Evolutionary conservation across 2,329 filamentous ascomycete species (phyloP).

Genomic region (Lachnellula hyalina): DNA sequence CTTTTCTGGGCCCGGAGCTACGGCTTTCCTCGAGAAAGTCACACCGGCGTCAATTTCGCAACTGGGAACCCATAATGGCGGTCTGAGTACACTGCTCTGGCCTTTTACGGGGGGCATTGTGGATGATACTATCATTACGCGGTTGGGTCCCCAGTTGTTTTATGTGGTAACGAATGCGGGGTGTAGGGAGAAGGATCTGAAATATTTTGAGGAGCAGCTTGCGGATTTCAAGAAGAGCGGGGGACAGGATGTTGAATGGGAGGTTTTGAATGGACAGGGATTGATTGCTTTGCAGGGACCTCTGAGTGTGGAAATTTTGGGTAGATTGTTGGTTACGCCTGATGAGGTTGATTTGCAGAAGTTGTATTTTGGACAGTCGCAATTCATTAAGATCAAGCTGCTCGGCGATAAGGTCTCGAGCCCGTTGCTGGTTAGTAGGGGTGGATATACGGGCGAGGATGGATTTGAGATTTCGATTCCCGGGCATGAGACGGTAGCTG

Average conservation of each 20-base stretch:
- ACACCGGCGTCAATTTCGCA: constrained; percentile 69
- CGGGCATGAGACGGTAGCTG: constrained; percentile 54
- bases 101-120: constrained; percentile 82
- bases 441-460: constrained; percentile 96
- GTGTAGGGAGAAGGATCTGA: constrained; percentile 81
- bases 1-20: constrained; percentile 74
- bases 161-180: constrained; percentile 96
- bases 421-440: constrained; percentile 72
- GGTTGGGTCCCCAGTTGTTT: constrained; percentile 67
- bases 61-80: constrained; percentile 64
- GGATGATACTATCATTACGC: constrained; percentile 88
- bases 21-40: constrained; percentile 75
- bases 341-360: constrained; percentile 50
- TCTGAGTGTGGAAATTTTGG: constrained; percentile 63
- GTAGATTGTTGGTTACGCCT: constrained; percentile 51
- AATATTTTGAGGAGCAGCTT: constrained; percentile 69
- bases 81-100: constrained; percentile 78
- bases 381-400: constrained; percentile 60
- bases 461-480: constrained; percentile 94
- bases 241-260: constrained; percentile 58
- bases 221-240: constrained; percentile 50
- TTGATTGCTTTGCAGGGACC: constrained; percentile 90
- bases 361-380: constrained; percentile 77
- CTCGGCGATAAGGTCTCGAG: constrained; percentile 43
- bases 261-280: constrained; percentile 65